Percentiles rank a stretch among this genome's conserved stretches.
phyloP scores from a whole-genome alignment of 495 filamentous ascomycete species.

The Hypoxylon subgilvum region DNA sequence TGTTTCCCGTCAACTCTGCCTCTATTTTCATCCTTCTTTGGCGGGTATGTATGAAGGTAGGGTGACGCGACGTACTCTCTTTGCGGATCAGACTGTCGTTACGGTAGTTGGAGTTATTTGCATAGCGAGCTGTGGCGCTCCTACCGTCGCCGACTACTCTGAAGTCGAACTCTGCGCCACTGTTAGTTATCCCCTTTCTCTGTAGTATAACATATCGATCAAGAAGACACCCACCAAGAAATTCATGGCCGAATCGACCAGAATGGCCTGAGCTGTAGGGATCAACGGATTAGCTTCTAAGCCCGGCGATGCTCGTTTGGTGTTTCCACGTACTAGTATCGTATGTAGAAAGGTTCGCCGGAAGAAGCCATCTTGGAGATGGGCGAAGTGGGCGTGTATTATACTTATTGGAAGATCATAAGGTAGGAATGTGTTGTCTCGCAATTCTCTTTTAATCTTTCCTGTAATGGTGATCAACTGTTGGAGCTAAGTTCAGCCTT shows the following conservation, averaged over 20 bases:
- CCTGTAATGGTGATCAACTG: no score
- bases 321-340: conserved; percentile 82
- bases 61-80: conserved; percentile 77
- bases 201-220: not conserved
- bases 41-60: not conserved
- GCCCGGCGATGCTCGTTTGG: not conserved
- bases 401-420: not conserved
- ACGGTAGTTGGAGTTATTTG: conserved; percentile 99
- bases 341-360: conserved; percentile 88
- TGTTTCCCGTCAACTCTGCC: conserved; percentile 45
- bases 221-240: conserved; percentile 70
- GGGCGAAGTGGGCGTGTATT: not conserved
- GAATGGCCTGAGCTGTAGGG: conserved; percentile 87
- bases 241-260: conserved; percentile 98
- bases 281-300: conserved; percentile 34
- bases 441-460: no score
- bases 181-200: conserved; percentile 35
- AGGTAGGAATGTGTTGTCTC: conserved; percentile 9
- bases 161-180: conserved; percentile 86
- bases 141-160: conserved; percentile 91
- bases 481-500: no score
- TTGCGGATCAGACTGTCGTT: conserved; percentile 99
- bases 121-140: conserved; percentile 93
- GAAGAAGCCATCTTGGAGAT: conserved; percentile 32
- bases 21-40: not conserved